Conservation (phyloP, 176 grass and related monocot species). For the Lolium multiflorum region DNA sequence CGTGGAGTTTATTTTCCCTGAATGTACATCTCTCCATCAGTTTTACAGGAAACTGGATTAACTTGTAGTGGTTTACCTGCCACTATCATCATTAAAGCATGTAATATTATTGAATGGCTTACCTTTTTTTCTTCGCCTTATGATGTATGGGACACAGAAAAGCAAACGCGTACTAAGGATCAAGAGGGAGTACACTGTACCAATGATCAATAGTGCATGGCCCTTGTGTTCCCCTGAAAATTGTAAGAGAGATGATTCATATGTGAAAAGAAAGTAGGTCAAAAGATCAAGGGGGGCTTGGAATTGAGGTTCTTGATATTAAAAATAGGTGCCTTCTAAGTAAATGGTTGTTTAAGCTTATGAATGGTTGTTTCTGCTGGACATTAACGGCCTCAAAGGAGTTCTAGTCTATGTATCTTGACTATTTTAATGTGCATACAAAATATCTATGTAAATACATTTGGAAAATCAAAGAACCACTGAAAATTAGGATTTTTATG, state of each 20-base stretch:
- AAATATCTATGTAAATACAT: too few relatives aligned
- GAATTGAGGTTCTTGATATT: too few relatives aligned
- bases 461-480: too few relatives aligned
- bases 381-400: too few relatives aligned
- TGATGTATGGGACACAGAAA: conserved; percentile 47
- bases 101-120: not conserved
- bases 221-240: conserved; percentile 44
- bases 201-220: conserved; percentile 39
- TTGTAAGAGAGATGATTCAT: not conserved
- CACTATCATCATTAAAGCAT: not conserved
- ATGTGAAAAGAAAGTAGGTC: not conserved
- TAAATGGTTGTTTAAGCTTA: too few relatives aligned
- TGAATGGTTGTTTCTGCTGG: too few relatives aligned
- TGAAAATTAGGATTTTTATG: too few relatives aligned
- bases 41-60: conserved; percentile 1
- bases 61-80: not conserved
- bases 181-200: conserved; percentile 25
- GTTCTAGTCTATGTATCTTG: too few relatives aligned
- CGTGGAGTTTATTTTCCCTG: conserved; percentile 28
- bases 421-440: too few relatives aligned
- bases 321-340: too few relatives aligned
- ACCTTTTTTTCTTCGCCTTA: conserved; percentile 27
- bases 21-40: conserved; percentile 35
- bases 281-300: too few relatives aligned
- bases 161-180: conserved; percentile 40